Evolutionary conservation across 192 early-diverging fungal species (phyloP).

Genomic region (Paraglomus occultum): DNA sequence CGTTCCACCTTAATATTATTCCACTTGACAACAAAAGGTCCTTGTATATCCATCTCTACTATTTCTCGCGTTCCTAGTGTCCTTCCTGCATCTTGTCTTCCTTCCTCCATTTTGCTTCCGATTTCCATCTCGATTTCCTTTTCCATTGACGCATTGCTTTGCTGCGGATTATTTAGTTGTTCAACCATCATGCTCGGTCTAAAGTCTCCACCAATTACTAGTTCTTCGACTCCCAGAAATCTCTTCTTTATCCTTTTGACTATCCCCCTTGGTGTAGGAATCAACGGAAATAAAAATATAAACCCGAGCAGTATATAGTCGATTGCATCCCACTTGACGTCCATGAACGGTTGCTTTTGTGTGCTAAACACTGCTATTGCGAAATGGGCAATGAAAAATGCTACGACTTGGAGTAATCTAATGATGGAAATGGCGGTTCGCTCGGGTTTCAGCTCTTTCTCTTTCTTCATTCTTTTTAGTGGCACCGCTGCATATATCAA

Average conservation of each 20-base stretch:
- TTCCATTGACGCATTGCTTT: no score
- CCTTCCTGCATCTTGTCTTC: no score
- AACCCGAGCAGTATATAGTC: background rate
- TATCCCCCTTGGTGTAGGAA: background rate
- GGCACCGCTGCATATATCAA: conserved; percentile 3
- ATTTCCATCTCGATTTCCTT: no score
- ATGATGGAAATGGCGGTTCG: conserved; percentile 8
- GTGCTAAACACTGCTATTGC: background rate
- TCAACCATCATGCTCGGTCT: background rate
- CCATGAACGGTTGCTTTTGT: background rate
- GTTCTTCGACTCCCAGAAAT: conserved; percentile 12
- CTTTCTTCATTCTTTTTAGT: background rate
- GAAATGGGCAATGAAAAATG: conserved; percentile 11
- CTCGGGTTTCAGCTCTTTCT: background rate
- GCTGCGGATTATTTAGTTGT: no score
- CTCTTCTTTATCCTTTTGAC: conserved; percentile 11
- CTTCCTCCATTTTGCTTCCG: no score
- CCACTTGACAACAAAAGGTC: no score
- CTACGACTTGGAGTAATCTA: background rate
- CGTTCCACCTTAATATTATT: no score
- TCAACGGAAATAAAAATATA: conserved; percentile 1
- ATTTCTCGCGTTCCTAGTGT: no score
- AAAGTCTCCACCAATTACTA: conserved; percentile 17
- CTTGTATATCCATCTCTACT: no score
- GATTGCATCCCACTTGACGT: background rate